phyloP scores from a whole-genome alignment of 2,329 filamentous ascomycete species.

The Zalaria obscura region DNA sequence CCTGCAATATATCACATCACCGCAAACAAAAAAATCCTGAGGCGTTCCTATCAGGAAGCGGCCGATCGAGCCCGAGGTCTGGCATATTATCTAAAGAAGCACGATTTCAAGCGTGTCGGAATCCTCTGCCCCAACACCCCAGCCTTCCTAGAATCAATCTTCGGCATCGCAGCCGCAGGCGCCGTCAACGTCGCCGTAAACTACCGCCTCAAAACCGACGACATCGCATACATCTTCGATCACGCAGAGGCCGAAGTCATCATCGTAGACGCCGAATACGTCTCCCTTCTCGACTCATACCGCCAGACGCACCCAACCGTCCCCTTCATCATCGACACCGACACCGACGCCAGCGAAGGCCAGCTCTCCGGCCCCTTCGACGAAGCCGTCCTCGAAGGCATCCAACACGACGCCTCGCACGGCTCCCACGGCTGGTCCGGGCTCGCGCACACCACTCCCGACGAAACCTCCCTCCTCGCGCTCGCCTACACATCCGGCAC shows the following conservation, averaged over 20 bases:
- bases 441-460: constrained; percentile 51
- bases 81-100: constrained; percentile 72
- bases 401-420: constrained; percentile 53
- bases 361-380: constrained; percentile 69
- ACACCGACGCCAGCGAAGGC: constrained; percentile 65
- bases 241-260: constrained; percentile 79
- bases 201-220: constrained; percentile 64
- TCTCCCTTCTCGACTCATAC: constrained; percentile 54
- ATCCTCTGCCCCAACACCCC: constrained; percentile 87
- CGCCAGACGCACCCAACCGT: constrained; percentile 45
- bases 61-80: constrained; percentile 77
- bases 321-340: constrained; percentile 66
- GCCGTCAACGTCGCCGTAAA: constrained; percentile 63
- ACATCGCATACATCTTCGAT: constrained; percentile 81
- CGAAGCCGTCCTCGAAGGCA: constrained; percentile 65
- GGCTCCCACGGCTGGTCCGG: constrained; percentile 63
- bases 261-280: constrained; percentile 73
- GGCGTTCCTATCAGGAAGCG: constrained; percentile 65
- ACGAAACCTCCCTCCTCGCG: constrained; percentile 72
- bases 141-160: constrained; percentile 82
- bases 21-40: constrained; percentile 56
- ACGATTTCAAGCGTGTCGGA: constrained; percentile 62
- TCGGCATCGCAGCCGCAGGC: constrained; percentile 70
- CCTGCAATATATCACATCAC: constrained; percentile 78
- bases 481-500: constrained; percentile 92